A percentile compares a stretch with the other conserved stretches of the same genome.
Evolutionary conservation across 352 stramenopile species (phyloP).

Genomic region (Pythium utonaiense): DNA sequence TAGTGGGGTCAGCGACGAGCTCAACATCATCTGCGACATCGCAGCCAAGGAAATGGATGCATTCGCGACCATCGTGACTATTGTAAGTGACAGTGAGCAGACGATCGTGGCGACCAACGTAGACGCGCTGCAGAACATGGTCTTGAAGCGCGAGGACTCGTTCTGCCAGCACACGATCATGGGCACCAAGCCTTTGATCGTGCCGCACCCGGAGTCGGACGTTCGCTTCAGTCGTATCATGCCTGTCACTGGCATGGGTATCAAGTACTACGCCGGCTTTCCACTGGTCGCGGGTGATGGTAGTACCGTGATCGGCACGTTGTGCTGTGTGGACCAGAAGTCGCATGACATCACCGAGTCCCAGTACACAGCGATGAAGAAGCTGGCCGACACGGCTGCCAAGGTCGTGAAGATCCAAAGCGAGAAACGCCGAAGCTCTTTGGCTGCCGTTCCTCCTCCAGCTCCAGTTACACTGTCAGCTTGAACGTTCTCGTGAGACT

Average conservation of each 20-base stretch:
- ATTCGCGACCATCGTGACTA: constrained; percentile 52
- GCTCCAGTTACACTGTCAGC: neutral
- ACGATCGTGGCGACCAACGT: constrained; percentile 48
- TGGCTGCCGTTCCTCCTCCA: neutral
- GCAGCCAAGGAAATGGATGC: constrained; percentile 57
- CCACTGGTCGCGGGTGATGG: constrained; percentile 32
- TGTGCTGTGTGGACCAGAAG: constrained; percentile 40
- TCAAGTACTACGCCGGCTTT: constrained; percentile 76
- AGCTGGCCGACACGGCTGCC: constrained; percentile 41
- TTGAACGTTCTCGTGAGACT: neutral
- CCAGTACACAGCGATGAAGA: constrained; percentile 21
- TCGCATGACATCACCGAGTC: constrained; percentile 23
- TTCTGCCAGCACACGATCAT: constrained; percentile 71
- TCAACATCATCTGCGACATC: constrained; percentile 69
- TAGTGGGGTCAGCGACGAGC: constrained; percentile 44
- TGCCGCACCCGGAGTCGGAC: constrained; percentile 53
- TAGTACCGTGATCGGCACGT: constrained; percentile 41
- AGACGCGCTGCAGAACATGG: constrained; percentile 27
- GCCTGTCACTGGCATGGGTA: constrained; percentile 26
- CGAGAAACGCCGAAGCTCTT: constrained; percentile 2
- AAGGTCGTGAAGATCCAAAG: constrained; percentile 36
- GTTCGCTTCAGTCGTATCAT: constrained; percentile 51
- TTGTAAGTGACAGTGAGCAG: constrained; percentile 43
- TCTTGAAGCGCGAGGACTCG: constrained; percentile 44
- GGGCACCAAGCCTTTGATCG: constrained; percentile 52